Base-by-base conservation (phyloP, 164 flowering plant genomes). In the Vitis labrusca region DNA sequence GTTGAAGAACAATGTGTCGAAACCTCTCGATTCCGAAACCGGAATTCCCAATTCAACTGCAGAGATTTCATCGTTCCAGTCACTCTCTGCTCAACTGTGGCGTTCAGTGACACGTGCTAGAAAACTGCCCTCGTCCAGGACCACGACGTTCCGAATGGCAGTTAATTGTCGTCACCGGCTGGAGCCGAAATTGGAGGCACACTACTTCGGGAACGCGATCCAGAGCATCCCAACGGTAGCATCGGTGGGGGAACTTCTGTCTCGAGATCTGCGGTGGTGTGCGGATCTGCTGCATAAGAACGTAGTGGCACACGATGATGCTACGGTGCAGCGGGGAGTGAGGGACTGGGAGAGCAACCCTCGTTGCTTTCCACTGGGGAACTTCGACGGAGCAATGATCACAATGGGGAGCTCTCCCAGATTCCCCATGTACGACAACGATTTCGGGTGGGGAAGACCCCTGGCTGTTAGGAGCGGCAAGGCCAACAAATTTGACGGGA, bases 191-290 rank as follows among this genome's bases (percentile, higher is more conserved):
- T 64, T 93, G 8, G 83, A 85, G 56, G 69, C 85, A 32, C 77
- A 81, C 77, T 93, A 93, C 71, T 93, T 91, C 85, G 98, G 98
- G 9, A 94, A 92, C 84, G 91, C 91, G 49, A 91, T 94, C 8
- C 90, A 85, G 79, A 85, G 90, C 81, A 83, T 86, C 64, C 87
- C 89, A n/a, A 85, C 86, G 1, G 58, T 44, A 1, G 84, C 88
- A 10, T 9, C 71, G 6, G 81, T 72, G 0, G 89, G 88, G 3
- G 94, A 88, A 58, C 67, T 89, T 4, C 64, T 88, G 30, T 50
- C 80, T 0, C 64, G 64, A 9, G 86, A 78, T 30, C 73, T 89
- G 63, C 32, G 66, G 4, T 86, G 85, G 86, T 67, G 78, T 23
- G 90, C 88, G 13, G 78, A 53, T 32, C 73, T 66, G 77, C 81